phyloP scores from a whole-genome alignment of 768 basidiomycete species.

The Hydnum rufescens region DNA sequence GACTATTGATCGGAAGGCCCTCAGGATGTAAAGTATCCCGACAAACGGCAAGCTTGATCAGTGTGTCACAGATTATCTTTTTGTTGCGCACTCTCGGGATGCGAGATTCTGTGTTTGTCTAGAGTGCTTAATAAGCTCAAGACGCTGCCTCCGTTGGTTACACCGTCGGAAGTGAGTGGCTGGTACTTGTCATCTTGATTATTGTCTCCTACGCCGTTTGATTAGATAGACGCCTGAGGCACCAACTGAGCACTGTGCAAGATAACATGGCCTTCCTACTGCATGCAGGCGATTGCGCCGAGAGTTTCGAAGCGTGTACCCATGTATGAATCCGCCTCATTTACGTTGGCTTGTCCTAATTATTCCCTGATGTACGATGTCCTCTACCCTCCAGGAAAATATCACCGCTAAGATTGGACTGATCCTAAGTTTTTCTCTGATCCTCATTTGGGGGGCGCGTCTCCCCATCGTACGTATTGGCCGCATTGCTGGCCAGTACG shows the following conservation, averaged over 20 bases:
- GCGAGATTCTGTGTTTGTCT: slow-evolving; percentile 3
- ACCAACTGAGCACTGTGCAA: slow-evolving; percentile 64
- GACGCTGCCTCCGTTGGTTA: slow-evolving; percentile 74
- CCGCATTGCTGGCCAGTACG: slow-evolving; percentile 91
- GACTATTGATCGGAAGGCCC: background rate
- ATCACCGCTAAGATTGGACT: slow-evolving; percentile 76
- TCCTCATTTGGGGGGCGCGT: slow-evolving; percentile 84
- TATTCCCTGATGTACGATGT: slow-evolving; percentile 1
- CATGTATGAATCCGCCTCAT: slow-evolving; percentile 33
- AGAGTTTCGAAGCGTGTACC: slow-evolving; percentile 81
- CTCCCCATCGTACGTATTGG: slow-evolving; percentile 85
- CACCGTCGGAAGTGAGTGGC: slow-evolving; percentile 62
- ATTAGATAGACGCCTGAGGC: slow-evolving; percentile 45
- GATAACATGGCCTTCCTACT: slow-evolving; percentile 79
- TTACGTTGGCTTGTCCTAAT: background rate
- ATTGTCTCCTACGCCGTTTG: background rate
- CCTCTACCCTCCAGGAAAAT: slow-evolving; percentile 53
- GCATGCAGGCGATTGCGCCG: slow-evolving; percentile 97
- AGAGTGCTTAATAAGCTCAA: slow-evolving; percentile 66
- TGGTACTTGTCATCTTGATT: background rate
- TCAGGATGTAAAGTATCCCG: slow-evolving; percentile 54
- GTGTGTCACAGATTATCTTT: slow-evolving; percentile 12
- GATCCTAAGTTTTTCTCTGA: slow-evolving; percentile 86
- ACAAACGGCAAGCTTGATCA: slow-evolving; percentile 39
- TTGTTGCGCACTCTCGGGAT: background rate